These are phyloP conservation scores for Teunomyces gatunensis DNA, from an alignment of 805 yeast species.

Conservation along the genomic window DNA sequence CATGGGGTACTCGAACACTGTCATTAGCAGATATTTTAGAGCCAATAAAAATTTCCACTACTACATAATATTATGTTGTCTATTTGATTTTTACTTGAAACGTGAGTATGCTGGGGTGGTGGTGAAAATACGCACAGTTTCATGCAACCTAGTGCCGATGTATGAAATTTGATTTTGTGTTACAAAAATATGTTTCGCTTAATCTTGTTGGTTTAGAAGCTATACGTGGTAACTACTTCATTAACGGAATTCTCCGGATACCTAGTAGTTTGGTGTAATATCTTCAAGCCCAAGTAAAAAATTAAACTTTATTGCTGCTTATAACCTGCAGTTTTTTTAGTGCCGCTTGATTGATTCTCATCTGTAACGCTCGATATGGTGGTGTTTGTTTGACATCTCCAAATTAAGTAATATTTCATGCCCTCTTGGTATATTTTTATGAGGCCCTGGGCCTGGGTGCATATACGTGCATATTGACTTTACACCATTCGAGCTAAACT, in stretches of 20 bases:
- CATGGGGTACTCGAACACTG: not conserved
- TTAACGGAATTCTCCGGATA: conserved; percentile 1
- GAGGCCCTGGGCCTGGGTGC: not conserved
- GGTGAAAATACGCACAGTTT: not conserved
- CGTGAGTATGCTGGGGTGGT: not conserved
- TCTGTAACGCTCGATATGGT: not conserved
- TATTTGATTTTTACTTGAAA: conserved; percentile 1
- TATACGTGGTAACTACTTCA: not conserved
- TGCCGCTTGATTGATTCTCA: conserved; percentile 1
- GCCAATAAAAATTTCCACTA: not conserved
- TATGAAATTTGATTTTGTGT: not conserved
- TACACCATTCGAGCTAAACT: not conserved
- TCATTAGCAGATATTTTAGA: not conserved
- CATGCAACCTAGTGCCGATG: conserved; percentile 3
- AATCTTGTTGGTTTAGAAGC: not conserved
- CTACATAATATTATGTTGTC: not conserved
- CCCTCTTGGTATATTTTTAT: conserved; percentile 1
- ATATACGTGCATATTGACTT: not conserved
- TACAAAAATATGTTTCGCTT: not conserved
- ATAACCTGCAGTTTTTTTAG: conserved; percentile 1
- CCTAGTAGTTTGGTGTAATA: not conserved
- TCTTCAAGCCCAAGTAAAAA: not conserved
- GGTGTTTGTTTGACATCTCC: conserved; percentile 3
- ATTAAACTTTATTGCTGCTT: not conserved
- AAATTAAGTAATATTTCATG: not conserved